These are phyloP conservation scores for Abelmoschus esculentus DNA, from an alignment of 345 rosid species.

Conservation along the genomic window DNA sequence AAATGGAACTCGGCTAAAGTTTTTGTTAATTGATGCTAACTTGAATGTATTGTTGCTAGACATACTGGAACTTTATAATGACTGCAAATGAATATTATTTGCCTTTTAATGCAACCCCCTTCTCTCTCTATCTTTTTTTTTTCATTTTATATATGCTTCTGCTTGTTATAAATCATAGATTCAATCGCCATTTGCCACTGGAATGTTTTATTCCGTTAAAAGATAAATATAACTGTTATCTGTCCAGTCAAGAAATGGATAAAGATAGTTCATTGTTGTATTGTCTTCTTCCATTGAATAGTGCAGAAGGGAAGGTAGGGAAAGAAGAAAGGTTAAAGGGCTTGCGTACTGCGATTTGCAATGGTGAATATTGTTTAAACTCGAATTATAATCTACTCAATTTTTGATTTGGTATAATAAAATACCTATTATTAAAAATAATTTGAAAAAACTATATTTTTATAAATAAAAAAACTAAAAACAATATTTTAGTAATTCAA, in stretches of 20 bases:
- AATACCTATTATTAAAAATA: too few species aligned
- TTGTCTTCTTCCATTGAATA: not conserved
- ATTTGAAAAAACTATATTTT: too few species aligned
- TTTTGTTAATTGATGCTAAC: not conserved
- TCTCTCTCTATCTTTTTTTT: too few species aligned
- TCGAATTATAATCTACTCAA: too few species aligned
- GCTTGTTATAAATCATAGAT: not conserved
- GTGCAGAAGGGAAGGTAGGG: conserved; percentile 15
- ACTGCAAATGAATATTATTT: not conserved
- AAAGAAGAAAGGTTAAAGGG: conserved; percentile 3
- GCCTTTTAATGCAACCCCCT: not conserved
- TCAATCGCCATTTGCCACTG: not conserved
- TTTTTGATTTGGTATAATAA: too few species aligned
- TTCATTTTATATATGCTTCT: not conserved
- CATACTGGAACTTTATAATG: not conserved
- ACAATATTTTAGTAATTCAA: too few species aligned
- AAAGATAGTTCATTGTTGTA: not conserved
- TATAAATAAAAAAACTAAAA: too few species aligned
- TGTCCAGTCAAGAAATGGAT: not conserved
- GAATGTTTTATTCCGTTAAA: not conserved
- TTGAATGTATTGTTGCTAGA: not conserved
- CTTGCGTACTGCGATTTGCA: not conserved
- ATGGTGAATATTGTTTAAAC: conserved; percentile 35
- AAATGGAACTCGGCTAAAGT: not conserved
- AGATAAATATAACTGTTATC: not conserved